Evolutionary conservation across 129 eudicot species (phyloP).

Genomic region (Helichrysum umbraculigerum): DNA sequence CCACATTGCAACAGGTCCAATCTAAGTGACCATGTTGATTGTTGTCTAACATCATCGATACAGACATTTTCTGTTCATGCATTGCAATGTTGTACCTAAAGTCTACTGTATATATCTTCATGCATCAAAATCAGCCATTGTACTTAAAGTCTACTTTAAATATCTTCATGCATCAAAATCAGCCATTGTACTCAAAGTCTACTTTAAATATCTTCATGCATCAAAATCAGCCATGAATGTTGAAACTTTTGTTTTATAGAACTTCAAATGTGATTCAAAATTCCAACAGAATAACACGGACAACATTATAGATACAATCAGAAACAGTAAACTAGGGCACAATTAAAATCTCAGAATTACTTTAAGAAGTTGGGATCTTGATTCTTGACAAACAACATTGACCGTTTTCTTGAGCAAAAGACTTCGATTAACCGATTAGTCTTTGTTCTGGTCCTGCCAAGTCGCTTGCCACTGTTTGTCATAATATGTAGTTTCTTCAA

Average conservation of each 20-base stretch:
- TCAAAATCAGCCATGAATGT: not conserved
- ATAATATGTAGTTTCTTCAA: conserved; percentile 78
- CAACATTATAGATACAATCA: conserved; percentile 3
- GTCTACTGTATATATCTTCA: not conserved
- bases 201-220: not conserved
- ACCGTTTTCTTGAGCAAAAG: not conserved
- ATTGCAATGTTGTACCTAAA: not conserved
- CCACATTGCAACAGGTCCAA: not conserved
- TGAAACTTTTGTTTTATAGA: not conserved
- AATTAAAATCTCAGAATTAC: not conserved
- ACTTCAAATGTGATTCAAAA: not conserved
- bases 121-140: not conserved
- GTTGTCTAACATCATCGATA: not conserved
- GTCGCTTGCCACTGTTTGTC: conserved; percentile 97
- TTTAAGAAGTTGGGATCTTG: not conserved
- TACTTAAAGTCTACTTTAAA: not conserved
- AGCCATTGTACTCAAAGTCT: not conserved
- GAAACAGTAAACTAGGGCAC: not conserved
- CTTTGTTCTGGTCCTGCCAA: conserved; percentile 64
- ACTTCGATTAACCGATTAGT: not conserved
- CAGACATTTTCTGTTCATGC: conserved; percentile 6
- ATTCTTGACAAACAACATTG: conserved; percentile 1
- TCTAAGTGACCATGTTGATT: not conserved
- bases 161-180: not conserved
- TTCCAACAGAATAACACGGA: not conserved